Evolutionary conservation across 1,284 basidiomycete genomes (phyloP).

Genomic region (Cutaneotrichosporon spelunceum): DNA sequence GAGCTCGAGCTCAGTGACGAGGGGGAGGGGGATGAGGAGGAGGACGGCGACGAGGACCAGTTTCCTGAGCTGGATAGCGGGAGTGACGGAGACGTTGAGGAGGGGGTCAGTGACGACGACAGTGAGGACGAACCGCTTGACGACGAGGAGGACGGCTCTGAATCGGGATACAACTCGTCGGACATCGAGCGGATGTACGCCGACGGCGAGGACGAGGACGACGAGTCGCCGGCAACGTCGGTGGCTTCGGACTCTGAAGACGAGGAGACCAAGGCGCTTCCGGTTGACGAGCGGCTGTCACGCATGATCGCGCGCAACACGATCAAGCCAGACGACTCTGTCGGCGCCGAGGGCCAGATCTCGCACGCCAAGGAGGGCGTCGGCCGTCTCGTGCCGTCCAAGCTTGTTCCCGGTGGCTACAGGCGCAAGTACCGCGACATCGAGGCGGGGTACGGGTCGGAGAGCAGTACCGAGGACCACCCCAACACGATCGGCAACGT

Average conservation of each 20-base stretch:
- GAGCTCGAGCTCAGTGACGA: constrained; percentile 31
- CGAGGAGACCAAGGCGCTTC: constrained; percentile 17
- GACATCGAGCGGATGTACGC: constrained; percentile 51
- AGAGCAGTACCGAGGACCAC: constrained; percentile 95
- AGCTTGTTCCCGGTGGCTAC: constrained; percentile 71
- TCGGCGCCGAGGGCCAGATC: constrained; percentile 47
- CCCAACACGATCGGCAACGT: constrained; percentile 93
- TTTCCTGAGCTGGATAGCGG: constrained; percentile 55
- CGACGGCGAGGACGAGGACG: constrained; percentile 27
- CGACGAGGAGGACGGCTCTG: constrained; percentile 46
- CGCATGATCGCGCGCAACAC: constrained; percentile 44
- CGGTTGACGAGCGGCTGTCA: constrained; percentile 33
- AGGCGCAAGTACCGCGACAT: constrained; percentile 91
- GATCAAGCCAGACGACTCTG: constrained; percentile 46
- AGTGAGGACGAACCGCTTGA: constrained; percentile 45
- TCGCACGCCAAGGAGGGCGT: constrained; percentile 45
- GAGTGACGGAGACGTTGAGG: constrained; percentile 48
- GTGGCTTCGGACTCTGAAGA: constrained; percentile 21
- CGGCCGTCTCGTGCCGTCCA: constrained; percentile 42
- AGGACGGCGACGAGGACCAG: constrained; percentile 44
- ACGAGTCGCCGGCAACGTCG: constrained; percentile 18
- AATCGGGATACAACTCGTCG: constrained; percentile 51
- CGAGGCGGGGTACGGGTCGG: constrained; percentile 93
- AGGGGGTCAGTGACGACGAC: constrained; percentile 13
- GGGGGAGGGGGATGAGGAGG: constrained; percentile 31